Evolutionary conservation across 2,329 filamentous ascomycete genomes (phyloP).

Genomic region (Alternaria panax): DNA sequence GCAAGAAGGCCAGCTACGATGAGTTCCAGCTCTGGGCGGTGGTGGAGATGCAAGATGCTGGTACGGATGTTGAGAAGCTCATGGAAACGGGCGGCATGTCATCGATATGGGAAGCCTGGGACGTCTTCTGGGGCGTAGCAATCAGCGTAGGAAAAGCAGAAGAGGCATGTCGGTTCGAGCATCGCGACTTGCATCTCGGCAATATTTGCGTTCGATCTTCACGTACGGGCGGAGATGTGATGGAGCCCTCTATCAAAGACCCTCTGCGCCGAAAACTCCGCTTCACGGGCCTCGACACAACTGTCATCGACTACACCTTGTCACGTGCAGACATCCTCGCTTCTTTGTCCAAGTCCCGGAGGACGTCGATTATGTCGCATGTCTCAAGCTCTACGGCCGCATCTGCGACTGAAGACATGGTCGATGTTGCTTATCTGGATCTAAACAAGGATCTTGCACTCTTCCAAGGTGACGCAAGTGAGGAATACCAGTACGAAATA

Average conservation of each 20-base stretch:
- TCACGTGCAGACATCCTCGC: conserved; percentile 63
- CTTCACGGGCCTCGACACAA: conserved; percentile 65
- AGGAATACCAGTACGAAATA: conserved; percentile 64
- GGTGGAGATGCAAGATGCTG: conserved; percentile 72
- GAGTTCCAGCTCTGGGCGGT: conserved; percentile 68
- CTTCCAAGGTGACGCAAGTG: conserved; percentile 56
- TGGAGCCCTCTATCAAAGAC: conserved; percentile 44
- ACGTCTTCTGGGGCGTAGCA: conserved; percentile 72
- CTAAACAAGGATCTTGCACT: conserved; percentile 54
- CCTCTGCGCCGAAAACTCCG: conserved; percentile 53
- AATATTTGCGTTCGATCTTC: conserved; percentile 65
- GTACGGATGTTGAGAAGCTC: conserved; percentile 60
- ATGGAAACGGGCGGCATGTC: conserved; percentile 46
- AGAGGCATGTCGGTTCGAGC: conserved; percentile 67
- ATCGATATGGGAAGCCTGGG: conserved; percentile 60
- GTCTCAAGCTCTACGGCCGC: conserved; percentile 7
- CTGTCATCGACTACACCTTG: conserved; percentile 73
- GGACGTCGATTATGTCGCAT: conserved; percentile 21
- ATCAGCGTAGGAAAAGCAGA: conserved; percentile 68
- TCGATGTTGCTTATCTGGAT: conserved; percentile 55
- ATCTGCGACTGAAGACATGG: background rate
- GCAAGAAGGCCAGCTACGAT: conserved; percentile 60
- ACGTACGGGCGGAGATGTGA: conserved; percentile 33
- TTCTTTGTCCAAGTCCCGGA: conserved; percentile 9
- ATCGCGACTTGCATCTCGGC: conserved; percentile 71